Base-by-base conservation (phyloP, 2,329 filamentous ascomycete genomes). In the Curvularia lunata region DNA sequence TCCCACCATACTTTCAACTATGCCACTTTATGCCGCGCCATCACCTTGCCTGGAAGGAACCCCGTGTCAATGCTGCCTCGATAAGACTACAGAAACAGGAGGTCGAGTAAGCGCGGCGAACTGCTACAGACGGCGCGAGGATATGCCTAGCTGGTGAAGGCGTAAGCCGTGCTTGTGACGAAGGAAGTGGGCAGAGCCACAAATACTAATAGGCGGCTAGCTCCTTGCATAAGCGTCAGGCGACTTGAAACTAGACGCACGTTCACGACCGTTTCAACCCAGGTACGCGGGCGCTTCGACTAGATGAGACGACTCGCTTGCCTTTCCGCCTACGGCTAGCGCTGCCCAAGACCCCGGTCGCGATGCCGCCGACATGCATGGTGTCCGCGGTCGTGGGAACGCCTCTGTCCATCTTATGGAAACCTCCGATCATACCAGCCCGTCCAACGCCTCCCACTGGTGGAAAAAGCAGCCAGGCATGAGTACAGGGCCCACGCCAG, bases 261-360 rank as follows among this genome's bases (percentile, higher is more conserved):
- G 54, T 54, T 55, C 51, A 43, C 69, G 58, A 66, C 56, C 65
- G 74, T 76, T 75, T 76, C 73, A 70, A 72, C 55, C 70, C 70
- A 60, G 66, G 69, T 60, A 51, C 52, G 53, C 56, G 65, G 72
- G 74, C 67, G 69, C 69, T 65, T 71, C 67, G 60, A 54, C 52
- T 52, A 58, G 25, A 58, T 61, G 54, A 64, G 62, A 63, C 60
- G 49, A 55, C 55, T 72, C 69, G 67, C 62, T 53, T 74, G 53
- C 4, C 43, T 61, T 41, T 43, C 70, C 34, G 9, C 41, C 42
- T 59, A 23, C 5, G 49, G 66, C 56, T 66, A 68, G 59, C 43
- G 32, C 2, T 28, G 58, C 23, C 65, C 32, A 28, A 48, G 48
- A 58, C 48, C 41, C 41, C 21, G 58, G 62, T 47, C 59, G 52